Evolutionary conservation across 1,139 yeast genomes (phyloP).

Genomic region (Candida neerlandica): DNA sequence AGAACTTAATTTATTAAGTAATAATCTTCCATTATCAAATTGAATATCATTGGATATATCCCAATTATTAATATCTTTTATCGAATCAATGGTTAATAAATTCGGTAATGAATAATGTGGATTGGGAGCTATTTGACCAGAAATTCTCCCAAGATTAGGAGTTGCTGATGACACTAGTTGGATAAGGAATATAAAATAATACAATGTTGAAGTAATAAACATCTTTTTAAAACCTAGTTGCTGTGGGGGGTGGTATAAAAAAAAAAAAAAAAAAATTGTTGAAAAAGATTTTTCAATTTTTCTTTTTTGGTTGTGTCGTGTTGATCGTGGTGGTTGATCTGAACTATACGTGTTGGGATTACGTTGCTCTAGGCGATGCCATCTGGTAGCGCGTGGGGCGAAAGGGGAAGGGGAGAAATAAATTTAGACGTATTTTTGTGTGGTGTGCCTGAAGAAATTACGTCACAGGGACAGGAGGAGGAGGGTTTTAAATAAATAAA

Average conservation of each 20-base stretch:
- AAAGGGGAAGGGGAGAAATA: not conserved
- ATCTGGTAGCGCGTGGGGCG: not conserved
- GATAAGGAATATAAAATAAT: not conserved
- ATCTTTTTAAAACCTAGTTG: not conserved
- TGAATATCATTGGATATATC: conserved; percentile 26
- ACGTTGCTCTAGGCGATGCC: not conserved
- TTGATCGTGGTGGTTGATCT: no score
- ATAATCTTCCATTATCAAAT: conserved; percentile 43
- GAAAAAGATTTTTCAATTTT: not conserved
- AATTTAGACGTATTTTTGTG: no score
- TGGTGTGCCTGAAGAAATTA: not conserved
- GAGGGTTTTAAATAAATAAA: not conserved
- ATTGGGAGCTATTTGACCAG: conserved; percentile 3
- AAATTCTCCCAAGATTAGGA: conserved; percentile 1
- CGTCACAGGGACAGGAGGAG: not conserved
- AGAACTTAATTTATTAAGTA: conserved; percentile 37
- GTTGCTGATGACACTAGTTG: not conserved
- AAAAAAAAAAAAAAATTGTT: not conserved
- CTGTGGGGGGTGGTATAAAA: not conserved
- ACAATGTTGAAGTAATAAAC: not conserved
- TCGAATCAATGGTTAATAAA: conserved; percentile 9
- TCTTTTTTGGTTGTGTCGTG: not conserved
- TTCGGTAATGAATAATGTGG: conserved; percentile 14
- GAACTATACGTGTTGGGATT: not conserved
- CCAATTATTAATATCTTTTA: conserved; percentile 27